These are phyloP conservation scores for Phytopythium chamaehyphon DNA, from an alignment of 352 stramenopile species.

Conservation along the genomic window DNA sequence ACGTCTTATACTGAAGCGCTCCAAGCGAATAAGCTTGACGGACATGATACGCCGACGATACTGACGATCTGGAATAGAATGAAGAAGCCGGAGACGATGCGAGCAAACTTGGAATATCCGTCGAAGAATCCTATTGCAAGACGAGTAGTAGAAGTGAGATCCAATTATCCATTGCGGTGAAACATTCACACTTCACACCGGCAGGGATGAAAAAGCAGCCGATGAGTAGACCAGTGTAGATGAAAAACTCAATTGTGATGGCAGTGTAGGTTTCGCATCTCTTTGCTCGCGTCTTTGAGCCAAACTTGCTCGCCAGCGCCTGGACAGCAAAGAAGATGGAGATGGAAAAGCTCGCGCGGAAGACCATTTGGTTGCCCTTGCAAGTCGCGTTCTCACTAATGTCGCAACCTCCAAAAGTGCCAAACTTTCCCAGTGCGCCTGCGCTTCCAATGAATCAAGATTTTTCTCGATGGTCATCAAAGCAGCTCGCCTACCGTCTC, in stretches of 20 bases:
- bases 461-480: background rate
- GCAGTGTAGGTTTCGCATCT: conserved; percentile 15
- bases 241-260: conserved; percentile 34
- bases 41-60: conserved; percentile 73
- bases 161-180: background rate
- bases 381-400: conserved; percentile 33
- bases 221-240: conserved; percentile 48
- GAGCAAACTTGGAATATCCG: conserved; percentile 49
- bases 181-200: conserved; percentile 18
- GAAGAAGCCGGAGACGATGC: conserved; percentile 60
- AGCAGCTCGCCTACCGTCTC: conserved; percentile 27
- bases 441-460: background rate
- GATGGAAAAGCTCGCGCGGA: conserved; percentile 64
- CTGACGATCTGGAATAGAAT: conserved; percentile 79
- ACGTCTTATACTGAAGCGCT: too few relatives aligned
- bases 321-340: conserved; percentile 46
- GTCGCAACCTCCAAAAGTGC: conserved; percentile 63
- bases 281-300: conserved; percentile 8
- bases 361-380: conserved; percentile 66
- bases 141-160: too few relatives aligned
- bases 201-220: conserved; percentile 74
- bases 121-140: conserved; percentile 48
- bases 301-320: conserved; percentile 45
- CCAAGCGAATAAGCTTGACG: conserved; percentile 13
- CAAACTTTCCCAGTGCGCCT: conserved; percentile 39